phyloP scores from a whole-genome alignment of 148 eudicot genomes.

The Cornus kousa region DNA sequence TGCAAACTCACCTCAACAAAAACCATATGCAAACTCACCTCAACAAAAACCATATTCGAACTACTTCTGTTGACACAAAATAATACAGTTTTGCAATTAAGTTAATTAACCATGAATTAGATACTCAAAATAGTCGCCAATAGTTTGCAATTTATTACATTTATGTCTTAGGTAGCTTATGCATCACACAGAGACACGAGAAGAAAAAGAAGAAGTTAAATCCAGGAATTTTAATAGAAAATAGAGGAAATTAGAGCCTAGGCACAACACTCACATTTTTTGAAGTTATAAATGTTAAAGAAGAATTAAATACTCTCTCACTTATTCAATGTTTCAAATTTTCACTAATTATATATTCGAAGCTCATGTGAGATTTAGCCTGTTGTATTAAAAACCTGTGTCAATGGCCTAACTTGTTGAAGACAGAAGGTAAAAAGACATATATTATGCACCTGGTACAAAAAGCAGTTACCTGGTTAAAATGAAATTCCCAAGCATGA shows the following conservation, averaged over 20 bases:
- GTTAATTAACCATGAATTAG: background rate
- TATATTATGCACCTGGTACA: background rate
- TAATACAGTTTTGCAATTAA: background rate
- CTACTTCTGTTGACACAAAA: too few species aligned
- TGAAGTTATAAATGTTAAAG: background rate
- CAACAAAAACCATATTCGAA: too few species aligned
- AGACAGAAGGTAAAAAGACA: background rate
- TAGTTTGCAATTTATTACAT: background rate
- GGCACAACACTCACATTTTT: background rate
- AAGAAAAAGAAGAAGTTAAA: too few species aligned
- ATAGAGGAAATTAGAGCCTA: background rate
- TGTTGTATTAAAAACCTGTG: too few species aligned
- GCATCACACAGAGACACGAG: background rate
- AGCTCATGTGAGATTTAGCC: too few species aligned
- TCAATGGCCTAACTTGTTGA: background rate
- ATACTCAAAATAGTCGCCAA: too few species aligned
- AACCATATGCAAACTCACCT: too few species aligned
- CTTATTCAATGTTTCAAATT: too few species aligned
- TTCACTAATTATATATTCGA: too few species aligned
- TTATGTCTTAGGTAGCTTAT: background rate
- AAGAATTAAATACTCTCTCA: background rate
- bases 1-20: too few species aligned
- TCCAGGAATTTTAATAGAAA: too few species aligned
- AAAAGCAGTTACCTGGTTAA: slow-evolving; percentile 44
- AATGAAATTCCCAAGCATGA: slow-evolving; percentile 83